Percentiles rank a stretch among this genome's conserved stretches.
These are phyloP conservation scores for Hypocrella siamensis DNA, from an alignment of 2,329 filamentous ascomycete species.

Conservation along the genomic window DNA sequence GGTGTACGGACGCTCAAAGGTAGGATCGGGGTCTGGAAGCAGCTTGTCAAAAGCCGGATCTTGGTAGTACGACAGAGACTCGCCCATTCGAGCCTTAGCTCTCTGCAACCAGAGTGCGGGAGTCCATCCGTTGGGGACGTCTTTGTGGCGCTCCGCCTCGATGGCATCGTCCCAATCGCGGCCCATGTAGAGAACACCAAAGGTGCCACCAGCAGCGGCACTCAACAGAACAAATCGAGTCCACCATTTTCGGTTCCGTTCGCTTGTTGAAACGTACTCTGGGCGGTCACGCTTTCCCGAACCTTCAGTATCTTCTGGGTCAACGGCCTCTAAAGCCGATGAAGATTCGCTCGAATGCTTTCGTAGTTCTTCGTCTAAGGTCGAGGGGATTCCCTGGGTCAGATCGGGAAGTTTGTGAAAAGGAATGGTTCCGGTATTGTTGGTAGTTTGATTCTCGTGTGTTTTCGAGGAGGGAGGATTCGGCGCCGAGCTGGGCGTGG, in stretches of 20 bases:
- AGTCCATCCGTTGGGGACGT: slow-evolving; percentile 69
- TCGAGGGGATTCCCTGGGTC: slow-evolving; percentile 88
- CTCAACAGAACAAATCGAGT: slow-evolving; percentile 59
- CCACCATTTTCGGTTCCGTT: slow-evolving; percentile 62
- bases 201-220: slow-evolving; percentile 38
- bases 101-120: slow-evolving; percentile 65
- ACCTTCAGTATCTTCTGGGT: slow-evolving; percentile 16
- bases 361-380: slow-evolving; percentile 60
- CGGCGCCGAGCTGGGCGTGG: slow-evolving; percentile 3
- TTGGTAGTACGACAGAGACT: slow-evolving; percentile 81
- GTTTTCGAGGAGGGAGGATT: neutral
- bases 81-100: slow-evolving; percentile 55
- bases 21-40: slow-evolving; percentile 66
- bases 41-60: slow-evolving; percentile 92
- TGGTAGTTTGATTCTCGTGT: slow-evolving; percentile 10
- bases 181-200: slow-evolving; percentile 59
- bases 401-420: slow-evolving; percentile 70
- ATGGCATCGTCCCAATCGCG: slow-evolving; percentile 77
- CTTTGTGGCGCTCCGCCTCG: slow-evolving; percentile 52
- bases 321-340: slow-evolving; percentile 18
- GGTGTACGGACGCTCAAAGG: slow-evolving; percentile 75
- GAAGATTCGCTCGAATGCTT: slow-evolving; percentile 20
- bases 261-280: slow-evolving; percentile 81
- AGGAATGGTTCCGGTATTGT: slow-evolving; percentile 28
- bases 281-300: slow-evolving; percentile 34